These are phyloP conservation scores for Diplodia intermedia DNA, from an alignment of 2,329 filamentous ascomycete species.

Conservation along the genomic window DNA sequence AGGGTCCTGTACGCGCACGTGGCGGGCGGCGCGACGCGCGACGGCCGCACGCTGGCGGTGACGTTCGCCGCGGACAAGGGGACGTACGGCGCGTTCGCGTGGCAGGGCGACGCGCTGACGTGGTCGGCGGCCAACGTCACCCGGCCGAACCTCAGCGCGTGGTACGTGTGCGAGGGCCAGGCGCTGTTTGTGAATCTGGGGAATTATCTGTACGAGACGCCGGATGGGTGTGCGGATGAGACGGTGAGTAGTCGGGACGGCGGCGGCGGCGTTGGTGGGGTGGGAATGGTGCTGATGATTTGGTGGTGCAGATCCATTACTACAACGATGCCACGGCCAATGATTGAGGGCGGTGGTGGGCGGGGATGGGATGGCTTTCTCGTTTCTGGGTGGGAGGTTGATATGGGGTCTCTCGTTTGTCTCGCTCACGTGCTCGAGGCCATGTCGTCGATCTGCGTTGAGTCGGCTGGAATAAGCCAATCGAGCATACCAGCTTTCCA, in stretches of 20 bases:
- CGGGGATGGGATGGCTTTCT: no score
- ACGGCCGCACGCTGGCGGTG: constrained; percentile 53
- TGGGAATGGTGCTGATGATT: background rate
- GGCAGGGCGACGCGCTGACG: constrained; percentile 64
- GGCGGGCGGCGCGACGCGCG: constrained; percentile 40
- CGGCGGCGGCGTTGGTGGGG: no score
- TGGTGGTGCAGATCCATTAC: constrained; percentile 42
- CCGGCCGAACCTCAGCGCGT: constrained; percentile 64
- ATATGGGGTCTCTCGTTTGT: no score
- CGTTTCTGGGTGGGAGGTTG: no score
- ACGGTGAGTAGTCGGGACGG: constrained; percentile 43
- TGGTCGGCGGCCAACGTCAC: constrained; percentile 59
- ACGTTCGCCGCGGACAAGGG: constrained; percentile 61
- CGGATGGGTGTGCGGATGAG: constrained; percentile 64
- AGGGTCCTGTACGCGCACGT: constrained; percentile 48
- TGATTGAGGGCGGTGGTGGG: background rate
- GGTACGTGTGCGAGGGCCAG: constrained; percentile 64
- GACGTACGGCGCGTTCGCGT: constrained; percentile 63
- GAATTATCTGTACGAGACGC: constrained; percentile 65
- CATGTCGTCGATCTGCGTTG: no score
- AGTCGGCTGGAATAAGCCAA: no score
- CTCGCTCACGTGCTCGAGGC: no score
- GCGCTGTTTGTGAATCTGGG: constrained; percentile 65
- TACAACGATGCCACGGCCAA: constrained; percentile 49
- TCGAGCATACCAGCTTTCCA: no score